These are phyloP conservation scores for Bryum argenteum DNA, from an alignment of 225 moss, liverwort and hornwort species.

Conservation along the genomic window DNA sequence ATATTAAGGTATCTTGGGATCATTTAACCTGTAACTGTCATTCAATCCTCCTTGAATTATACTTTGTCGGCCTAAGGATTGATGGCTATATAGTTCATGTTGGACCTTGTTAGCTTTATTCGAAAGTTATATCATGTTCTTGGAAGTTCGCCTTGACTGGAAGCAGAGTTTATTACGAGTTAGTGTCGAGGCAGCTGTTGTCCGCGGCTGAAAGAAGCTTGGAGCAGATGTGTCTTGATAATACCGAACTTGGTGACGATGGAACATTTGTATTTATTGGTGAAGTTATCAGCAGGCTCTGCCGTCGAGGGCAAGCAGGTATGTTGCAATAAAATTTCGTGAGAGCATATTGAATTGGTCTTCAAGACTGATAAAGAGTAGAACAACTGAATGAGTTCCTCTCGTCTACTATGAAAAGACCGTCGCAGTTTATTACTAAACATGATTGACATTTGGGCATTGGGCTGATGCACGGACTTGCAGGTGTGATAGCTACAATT, in stretches of 20 bases:
- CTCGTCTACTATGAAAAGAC: slow-evolving; percentile 1
- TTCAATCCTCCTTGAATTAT: not conserved
- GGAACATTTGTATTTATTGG: slow-evolving; percentile 66
- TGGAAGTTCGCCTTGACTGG: slow-evolving; percentile 37
- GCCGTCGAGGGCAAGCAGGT: slow-evolving; percentile 95
- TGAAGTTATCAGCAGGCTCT: slow-evolving; percentile 66
- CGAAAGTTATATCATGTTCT: slow-evolving; percentile 2
- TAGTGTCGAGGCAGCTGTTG: slow-evolving; percentile 69
- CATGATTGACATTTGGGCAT: slow-evolving; percentile 7
- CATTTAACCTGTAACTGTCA: slow-evolving; percentile 14
- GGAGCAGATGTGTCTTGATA: slow-evolving; percentile 29
- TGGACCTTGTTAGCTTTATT: slow-evolving; percentile 3
- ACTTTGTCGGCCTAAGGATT: slow-evolving; percentile 5
- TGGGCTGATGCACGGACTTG: slow-evolving; percentile 28
- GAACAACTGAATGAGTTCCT: slow-evolving; percentile 4
- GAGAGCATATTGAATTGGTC: slow-evolving; percentile 9
- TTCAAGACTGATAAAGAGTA: not conserved
- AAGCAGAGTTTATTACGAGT: slow-evolving; percentile 63
- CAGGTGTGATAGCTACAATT: slow-evolving; percentile 68
- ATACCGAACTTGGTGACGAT: slow-evolving; percentile 36
- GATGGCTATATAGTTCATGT: slow-evolving; percentile 7
- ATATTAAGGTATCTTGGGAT: slow-evolving; percentile 10
- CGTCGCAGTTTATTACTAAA: slow-evolving; percentile 1
- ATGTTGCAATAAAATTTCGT: slow-evolving; percentile 15
- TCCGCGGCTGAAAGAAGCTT: slow-evolving; percentile 65